Evolutionary conservation across 805 yeast genomes (phyloP).

Genomic region (Saturnispora dispora): DNA sequence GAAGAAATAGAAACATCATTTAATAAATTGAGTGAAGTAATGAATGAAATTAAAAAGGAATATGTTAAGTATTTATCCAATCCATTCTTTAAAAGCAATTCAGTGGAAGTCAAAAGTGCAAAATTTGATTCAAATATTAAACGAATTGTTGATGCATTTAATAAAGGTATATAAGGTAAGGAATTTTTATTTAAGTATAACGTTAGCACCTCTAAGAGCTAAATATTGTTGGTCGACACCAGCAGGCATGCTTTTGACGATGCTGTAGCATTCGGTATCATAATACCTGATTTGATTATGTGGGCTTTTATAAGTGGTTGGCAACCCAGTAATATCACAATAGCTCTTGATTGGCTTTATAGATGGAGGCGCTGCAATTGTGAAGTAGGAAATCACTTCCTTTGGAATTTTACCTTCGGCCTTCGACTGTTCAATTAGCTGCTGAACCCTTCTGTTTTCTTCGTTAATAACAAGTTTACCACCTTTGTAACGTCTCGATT

Average conservation of each 20-base stretch:
- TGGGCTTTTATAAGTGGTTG: slow-evolving; percentile 67
- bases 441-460: slow-evolving; percentile 59
- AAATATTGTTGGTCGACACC: slow-evolving; percentile 92
- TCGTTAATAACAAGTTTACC: slow-evolving; percentile 65
- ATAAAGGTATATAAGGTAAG: slow-evolving; percentile 8
- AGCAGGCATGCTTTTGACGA: slow-evolving; percentile 70
- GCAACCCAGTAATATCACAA: slow-evolving; percentile 90
- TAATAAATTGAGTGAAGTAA: slow-evolving; percentile 20
- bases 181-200: slow-evolving; percentile 45
- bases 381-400: slow-evolving; percentile 55
- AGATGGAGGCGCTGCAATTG: slow-evolving; percentile 81
- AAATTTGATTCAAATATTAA: slow-evolving; percentile 24
- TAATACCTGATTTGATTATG: slow-evolving; percentile 68
- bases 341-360: slow-evolving; percentile 70
- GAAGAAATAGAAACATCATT: slow-evolving; percentile 6
- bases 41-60: slow-evolving; percentile 40
- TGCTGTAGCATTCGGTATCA: slow-evolving; percentile 73
- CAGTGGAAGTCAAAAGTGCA: slow-evolving; percentile 23
- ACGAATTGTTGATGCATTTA: slow-evolving; percentile 21
- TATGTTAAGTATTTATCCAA: slow-evolving; percentile 52
- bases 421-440: slow-evolving; percentile 25
- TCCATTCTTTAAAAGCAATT: slow-evolving; percentile 42
- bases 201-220: slow-evolving; percentile 80
- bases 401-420: slow-evolving; percentile 15
- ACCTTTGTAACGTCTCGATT: slow-evolving; percentile 62